Evolutionary conservation across 306 rosid species (phyloP).

Genomic region (Quercus gilva): DNA sequence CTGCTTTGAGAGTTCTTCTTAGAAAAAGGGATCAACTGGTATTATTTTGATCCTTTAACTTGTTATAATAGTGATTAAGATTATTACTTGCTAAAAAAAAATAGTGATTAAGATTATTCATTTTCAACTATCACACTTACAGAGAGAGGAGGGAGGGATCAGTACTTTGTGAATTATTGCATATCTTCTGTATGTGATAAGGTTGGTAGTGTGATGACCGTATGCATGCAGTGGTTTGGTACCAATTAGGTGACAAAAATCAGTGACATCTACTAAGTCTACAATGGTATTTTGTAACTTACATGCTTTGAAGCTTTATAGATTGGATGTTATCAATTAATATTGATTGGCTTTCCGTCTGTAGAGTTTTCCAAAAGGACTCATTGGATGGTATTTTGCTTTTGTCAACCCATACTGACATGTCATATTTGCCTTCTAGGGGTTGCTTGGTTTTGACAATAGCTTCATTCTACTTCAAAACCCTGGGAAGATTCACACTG

Average conservation of each 20-base stretch:
- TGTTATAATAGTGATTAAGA: background rate
- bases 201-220: background rate
- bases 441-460: background rate
- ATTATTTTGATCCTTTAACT: constrained; percentile 11
- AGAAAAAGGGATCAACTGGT: constrained; percentile 67
- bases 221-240: background rate
- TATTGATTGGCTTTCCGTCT: background rate
- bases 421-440: constrained; percentile 1
- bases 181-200: background rate
- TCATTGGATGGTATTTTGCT: background rate
- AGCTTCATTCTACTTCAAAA: background rate
- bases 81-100: background rate
- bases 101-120: background rate
- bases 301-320: background rate
- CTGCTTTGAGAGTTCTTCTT: constrained; percentile 53
- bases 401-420: background rate
- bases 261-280: background rate
- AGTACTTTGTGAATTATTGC: background rate
- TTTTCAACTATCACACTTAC: background rate
- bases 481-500: background rate
- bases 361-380: background rate
- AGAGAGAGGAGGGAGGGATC: background rate
- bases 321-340: background rate
- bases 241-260: background rate
- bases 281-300: background rate